Evolutionary conservation across 2,329 filamentous ascomycete genomes (phyloP), one percentile per base, ranked within the genome.

Genomic region (Ceratocystiopsis brevicomis): DNA sequence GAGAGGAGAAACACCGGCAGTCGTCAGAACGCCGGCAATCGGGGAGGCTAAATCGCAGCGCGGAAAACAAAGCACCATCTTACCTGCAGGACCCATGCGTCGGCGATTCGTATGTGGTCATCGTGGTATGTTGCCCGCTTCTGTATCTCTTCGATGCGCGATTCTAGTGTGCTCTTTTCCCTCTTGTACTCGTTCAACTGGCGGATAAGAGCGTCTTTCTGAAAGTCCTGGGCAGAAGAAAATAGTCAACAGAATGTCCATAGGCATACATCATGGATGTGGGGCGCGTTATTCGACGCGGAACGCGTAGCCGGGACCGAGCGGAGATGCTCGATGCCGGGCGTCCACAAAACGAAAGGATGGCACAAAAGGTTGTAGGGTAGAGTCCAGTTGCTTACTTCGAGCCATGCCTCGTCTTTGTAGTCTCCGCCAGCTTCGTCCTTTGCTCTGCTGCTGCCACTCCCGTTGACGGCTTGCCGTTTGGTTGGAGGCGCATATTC

Each of bases 181-280:
- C 90, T 78, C 63, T 93, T 94, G 62, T 93, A 95, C 62, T 96
- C 90, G 57, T 86, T 83, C 86, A 98, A 94, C 64, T 95, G 88
- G 46, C 92, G 84, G 55, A 83, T 80, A 58, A 98, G 94, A 50
- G 90, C 90, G 66, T 94, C 90, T 65, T 96, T 98, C 63, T 88
- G 82, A 56, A 81, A 90, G 57, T 81, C 76, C 85, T 92, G 61
- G 53, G 60, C 48, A 57, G 51, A 11, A 40, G 60, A 57, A 56
- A 54, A 56, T 2, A 3, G 54, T 53, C 55, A 60, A 39, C 30
- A 36, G 2, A 10, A 10, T 30, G 25, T 9, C 10, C 25, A 30
- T 6, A 11, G 25, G 8, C 25, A 30, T 30, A 10, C 25, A 30
- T 11, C 25, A 9, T 6, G 6, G 25, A 2, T 11, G 25, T 10